Percentiles rank a stretch among this genome's conserved stretches.
phyloP scores from a whole-genome alignment of 257 asterid species.

The Capsicum rhomboideum region DNA sequence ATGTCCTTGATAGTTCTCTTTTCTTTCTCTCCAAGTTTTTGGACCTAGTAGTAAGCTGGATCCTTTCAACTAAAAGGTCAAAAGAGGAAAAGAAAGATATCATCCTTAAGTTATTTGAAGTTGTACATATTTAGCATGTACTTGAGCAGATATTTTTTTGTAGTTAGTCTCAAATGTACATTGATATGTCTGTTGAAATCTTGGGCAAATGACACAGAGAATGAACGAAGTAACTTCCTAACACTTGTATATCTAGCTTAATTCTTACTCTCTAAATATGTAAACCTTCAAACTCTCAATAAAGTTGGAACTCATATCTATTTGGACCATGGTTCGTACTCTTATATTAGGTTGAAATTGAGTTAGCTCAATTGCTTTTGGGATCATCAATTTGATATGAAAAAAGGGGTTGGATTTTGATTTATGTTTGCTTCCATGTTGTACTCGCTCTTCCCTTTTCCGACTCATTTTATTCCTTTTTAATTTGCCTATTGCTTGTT shows the following conservation, averaged over 20 bases:
- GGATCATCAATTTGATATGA: not conserved
- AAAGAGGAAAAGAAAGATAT: not conserved
- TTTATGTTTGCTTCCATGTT: not conserved
- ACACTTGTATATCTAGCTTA: not conserved
- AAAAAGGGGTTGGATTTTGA: not conserved
- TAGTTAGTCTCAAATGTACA: not conserved
- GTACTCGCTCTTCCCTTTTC: not conserved
- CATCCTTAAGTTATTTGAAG: not conserved
- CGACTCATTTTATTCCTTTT: not conserved
- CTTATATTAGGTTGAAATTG: not conserved
- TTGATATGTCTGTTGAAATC: not conserved
- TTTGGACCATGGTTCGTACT: not conserved
- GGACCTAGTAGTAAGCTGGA: not conserved
- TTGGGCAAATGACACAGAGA: not conserved
- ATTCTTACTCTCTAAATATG: not conserved
- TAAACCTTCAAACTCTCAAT: not conserved
- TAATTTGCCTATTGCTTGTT: not conserved
- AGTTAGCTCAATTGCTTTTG: not conserved
- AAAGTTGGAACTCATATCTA: not conserved
- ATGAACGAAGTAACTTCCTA: not conserved
- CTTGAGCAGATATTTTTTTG: not conserved
- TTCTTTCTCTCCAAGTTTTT: not conserved
- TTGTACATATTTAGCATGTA: not conserved
- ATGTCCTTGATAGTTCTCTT: not conserved
- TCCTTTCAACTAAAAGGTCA: not conserved